Evolutionary conservation across 129 eudicot genomes (phyloP), one percentile per base, ranked within the genome.

Genomic region (Chrysanthemum makinoi): DNA sequence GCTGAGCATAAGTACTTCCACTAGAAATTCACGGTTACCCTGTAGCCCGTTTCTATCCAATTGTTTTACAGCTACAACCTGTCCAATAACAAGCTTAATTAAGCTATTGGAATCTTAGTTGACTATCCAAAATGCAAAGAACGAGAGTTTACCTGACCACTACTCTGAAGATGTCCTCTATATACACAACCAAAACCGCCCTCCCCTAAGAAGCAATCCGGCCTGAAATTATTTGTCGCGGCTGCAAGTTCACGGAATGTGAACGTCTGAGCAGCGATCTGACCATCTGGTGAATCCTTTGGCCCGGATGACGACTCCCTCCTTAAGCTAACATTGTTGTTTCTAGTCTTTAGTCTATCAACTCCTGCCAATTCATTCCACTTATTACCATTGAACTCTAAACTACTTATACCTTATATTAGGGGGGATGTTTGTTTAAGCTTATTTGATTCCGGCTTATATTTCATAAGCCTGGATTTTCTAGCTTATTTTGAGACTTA

Each of bases 161-260:
- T 83, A 78, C 30, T 77, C 84, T 51, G 91, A 26, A 90, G 83
- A 48, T 76, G 81, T 18, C 97, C 97, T 76, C 79, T 90, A 80
- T 87, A 90, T 67, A 90, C 97, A 20, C 87, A 81, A 46, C 97
- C 97, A 71, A 90, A 90, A 3, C 97, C 97, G 57, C 97, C 97
- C 80, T 90, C 97, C 49, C 97, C 97, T 16, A 90, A 76, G 71
- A 81, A 77, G 77, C 81, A 80, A 19, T 83, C 80, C 35, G 83
- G 84, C 57, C 79, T 73, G 60, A 90, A 90, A 75, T 87, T 85
- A 46, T 83, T 80, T 19, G 97, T 86, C 12, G 88, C 91, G 10
- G 75, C 74, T 47, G 86, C 85, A 57, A 90, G 95, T 52, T 90
- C 95, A 60, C 89, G 88, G 62, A 87, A 85, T 12, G 95, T 80